Conservation (phyloP, 495 filamentous ascomycete species). For the Aspergillus baeticus region DNA sequence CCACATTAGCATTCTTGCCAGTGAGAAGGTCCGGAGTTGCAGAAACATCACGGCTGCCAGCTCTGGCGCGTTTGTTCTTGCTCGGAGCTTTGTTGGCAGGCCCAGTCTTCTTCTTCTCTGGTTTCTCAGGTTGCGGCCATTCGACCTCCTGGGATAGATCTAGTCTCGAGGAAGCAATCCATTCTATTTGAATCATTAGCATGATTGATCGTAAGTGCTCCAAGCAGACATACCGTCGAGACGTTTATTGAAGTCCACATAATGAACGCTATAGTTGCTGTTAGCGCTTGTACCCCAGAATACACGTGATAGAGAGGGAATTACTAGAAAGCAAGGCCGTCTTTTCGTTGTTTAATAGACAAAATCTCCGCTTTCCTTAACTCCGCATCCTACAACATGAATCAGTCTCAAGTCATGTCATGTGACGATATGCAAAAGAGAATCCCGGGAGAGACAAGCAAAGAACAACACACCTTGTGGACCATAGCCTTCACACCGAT, state of each 20-base stretch:
- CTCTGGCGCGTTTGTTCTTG: conserved; percentile 54
- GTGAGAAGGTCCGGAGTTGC: conserved; percentile 55
- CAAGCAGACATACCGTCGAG: conserved; percentile 61
- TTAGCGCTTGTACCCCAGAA: conserved; percentile 20
- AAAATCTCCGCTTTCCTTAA: conserved; percentile 90
- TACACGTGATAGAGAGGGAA: conserved; percentile 6
- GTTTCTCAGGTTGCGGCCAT: conserved; percentile 72
- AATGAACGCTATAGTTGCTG: conserved; percentile 68
- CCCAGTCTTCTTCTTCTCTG: conserved; percentile 62
- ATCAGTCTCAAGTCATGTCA: conserved; percentile 27
- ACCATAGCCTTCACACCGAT: conserved; percentile 73
- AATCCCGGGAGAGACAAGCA: conserved; percentile 2
- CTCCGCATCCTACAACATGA: conserved; percentile 65
- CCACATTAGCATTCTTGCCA: conserved; percentile 47
- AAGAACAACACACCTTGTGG: conserved; percentile 56
- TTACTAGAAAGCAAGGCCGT: conserved; percentile 78
- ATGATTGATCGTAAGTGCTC: neutral
- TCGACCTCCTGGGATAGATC: conserved; percentile 78
- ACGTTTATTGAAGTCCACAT: conserved; percentile 99
- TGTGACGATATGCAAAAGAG: conserved; percentile 35
- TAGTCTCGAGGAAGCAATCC: conserved; percentile 78
- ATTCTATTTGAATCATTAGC: conserved; percentile 58
- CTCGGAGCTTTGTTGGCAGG: conserved; percentile 45
- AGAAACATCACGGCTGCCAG: conserved; percentile 56
- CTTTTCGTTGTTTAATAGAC: conserved; percentile 80